Evolutionary conservation across 352 stramenopile species (phyloP).

Genomic region (Phytophthora niederhauseri): DNA sequence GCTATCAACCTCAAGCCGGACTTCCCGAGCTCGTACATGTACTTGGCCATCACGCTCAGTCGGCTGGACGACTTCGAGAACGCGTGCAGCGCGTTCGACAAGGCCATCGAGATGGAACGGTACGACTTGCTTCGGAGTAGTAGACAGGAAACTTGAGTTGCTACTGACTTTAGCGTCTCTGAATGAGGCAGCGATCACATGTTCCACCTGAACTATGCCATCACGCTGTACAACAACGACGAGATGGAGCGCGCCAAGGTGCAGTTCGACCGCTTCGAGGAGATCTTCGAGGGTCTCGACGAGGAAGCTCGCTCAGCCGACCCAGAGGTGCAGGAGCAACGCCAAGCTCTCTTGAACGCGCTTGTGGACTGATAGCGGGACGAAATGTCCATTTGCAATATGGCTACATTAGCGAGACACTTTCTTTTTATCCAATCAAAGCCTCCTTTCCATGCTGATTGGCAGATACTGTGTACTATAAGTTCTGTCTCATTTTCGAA

Average conservation of each 20-base stretch:
- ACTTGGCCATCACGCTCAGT: slow-evolving; percentile 90
- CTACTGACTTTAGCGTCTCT: too few relatives aligned
- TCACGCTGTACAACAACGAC: slow-evolving; percentile 91
- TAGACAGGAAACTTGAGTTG: background rate
- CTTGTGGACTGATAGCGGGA: slow-evolving; percentile 54
- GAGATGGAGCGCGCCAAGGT: slow-evolving; percentile 86
- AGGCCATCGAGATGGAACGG: slow-evolving; percentile 90
- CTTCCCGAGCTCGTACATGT: slow-evolving; percentile 93
- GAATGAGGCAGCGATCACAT: slow-evolving; percentile 83
- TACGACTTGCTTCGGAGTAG: slow-evolving; percentile 21
- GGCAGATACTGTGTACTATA: slow-evolving; percentile 6
- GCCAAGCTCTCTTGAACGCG: slow-evolving; percentile 69
- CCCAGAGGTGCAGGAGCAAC: slow-evolving; percentile 75
- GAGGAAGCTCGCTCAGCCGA: slow-evolving; percentile 73
- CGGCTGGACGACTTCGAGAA: slow-evolving; percentile 94
- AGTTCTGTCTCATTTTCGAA: slow-evolving; percentile 1
- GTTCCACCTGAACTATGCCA: slow-evolving; percentile 91
- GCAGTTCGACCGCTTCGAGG: slow-evolving; percentile 87
- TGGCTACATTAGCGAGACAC: slow-evolving; percentile 17
- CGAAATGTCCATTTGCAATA: background rate
- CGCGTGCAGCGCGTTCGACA: slow-evolving; percentile 91
- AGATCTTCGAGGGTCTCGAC: slow-evolving; percentile 75
- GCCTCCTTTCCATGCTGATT: slow-evolving; percentile 6
- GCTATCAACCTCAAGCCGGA: slow-evolving; percentile 90
- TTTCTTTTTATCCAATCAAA: slow-evolving; percentile 20